A percentile compares a stretch with the other conserved stretches of the same genome.
Conservation (phyloP, 1,284 basidiomycete genomes). For the Polyporus tsugae region DNA sequence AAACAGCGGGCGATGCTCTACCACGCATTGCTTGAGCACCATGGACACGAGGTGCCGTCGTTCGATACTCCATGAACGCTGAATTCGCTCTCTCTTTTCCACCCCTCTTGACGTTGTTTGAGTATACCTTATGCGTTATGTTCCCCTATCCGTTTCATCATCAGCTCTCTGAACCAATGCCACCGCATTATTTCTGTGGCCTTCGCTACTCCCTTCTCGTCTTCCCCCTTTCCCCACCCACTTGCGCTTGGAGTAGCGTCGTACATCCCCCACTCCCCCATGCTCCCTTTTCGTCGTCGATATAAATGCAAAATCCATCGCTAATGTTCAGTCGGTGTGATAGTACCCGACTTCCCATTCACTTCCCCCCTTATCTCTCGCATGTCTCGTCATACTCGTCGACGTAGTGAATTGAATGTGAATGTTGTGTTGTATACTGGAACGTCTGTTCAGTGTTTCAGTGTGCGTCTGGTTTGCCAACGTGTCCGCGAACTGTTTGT, state of each 20-base stretch:
- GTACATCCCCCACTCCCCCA: conserved; percentile 46
- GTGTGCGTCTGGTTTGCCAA: background rate
- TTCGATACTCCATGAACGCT: conserved; percentile 39
- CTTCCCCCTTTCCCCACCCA: conserved; percentile 46
- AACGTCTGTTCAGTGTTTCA: background rate
- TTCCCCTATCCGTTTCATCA: conserved; percentile 33
- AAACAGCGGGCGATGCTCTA: conserved; percentile 57
- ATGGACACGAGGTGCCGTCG: conserved; percentile 55
- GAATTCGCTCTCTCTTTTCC: conserved; percentile 20
- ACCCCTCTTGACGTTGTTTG: conserved; percentile 24
- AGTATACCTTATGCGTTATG: conserved; percentile 39
- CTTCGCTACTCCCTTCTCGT: conserved; percentile 53
- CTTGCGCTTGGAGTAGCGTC: conserved; percentile 58
- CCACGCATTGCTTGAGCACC: conserved; percentile 55
- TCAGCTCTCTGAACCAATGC: conserved; percentile 24
- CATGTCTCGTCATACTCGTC: background rate
- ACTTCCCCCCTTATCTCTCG: conserved; percentile 2
- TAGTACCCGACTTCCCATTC: conserved; percentile 27
- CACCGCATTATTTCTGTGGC: conserved; percentile 37
- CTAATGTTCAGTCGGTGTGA: conserved; percentile 31
- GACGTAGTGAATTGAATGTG: conserved; percentile 8
- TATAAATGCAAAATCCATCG: conserved; percentile 26
- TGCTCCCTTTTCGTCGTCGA: conserved; percentile 29
- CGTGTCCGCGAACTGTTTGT: background rate
- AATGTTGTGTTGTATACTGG: conserved; percentile 8